These are phyloP conservation scores for Kodamaea hsintzibuensis DNA, from an alignment of 805 yeast species.

Conservation along the genomic window DNA sequence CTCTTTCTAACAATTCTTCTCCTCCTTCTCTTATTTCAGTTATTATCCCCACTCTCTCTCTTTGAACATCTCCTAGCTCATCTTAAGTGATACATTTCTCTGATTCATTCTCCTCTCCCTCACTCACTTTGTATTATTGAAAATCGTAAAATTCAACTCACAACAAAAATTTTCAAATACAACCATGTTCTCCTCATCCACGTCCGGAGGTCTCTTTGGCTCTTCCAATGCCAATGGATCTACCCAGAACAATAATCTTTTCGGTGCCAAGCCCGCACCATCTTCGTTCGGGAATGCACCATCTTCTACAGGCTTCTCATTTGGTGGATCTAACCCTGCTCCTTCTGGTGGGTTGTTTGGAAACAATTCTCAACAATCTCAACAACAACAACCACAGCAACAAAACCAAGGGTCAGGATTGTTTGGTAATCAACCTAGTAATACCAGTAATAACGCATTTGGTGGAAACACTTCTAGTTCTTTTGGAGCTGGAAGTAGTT, in stretches of 20 bases:
- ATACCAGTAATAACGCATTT: not conserved
- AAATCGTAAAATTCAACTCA: not conserved
- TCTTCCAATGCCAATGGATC: not conserved
- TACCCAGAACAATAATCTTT: not conserved
- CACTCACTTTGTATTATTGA: not conserved
- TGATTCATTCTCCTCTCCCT: not conserved
- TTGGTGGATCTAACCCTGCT: not conserved
- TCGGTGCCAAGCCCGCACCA: not conserved
- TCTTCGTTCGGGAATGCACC: not conserved
- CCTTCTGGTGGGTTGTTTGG: slow-evolving; percentile 15
- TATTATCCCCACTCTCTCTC: no score
- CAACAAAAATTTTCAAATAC: not conserved
- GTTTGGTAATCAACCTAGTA: slow-evolving; percentile 10
- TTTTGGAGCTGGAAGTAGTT: not conserved
- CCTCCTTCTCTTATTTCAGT: not conserved
- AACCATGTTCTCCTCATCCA: not conserved
- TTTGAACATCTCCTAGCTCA: not conserved
- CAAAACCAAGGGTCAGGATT: slow-evolving; percentile 19
- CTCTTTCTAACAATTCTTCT: not conserved
- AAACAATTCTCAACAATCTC: not conserved
- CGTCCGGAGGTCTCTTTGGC: slow-evolving; percentile 6
- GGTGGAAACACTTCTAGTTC: not conserved
- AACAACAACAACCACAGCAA: not conserved
- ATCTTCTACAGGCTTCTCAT: not conserved
- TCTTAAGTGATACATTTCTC: not conserved